Evolutionary conservation across 345 rosid species (phyloP), one percentile per base, ranked within the genome.

Genomic region (Erysimum cheiranthoides): DNA sequence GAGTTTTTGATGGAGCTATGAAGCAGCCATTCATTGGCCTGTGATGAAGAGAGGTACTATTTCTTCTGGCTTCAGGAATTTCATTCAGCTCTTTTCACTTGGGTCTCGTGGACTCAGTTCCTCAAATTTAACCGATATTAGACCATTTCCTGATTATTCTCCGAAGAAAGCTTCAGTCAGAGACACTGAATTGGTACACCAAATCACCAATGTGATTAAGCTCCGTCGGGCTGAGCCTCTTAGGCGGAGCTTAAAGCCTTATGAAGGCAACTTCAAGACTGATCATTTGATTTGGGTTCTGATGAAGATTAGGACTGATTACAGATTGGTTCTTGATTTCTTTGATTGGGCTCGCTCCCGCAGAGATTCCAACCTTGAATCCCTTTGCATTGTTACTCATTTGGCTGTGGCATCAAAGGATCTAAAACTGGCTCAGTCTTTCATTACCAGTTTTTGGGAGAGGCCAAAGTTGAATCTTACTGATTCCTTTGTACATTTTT

Each of bases 251-350:
- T 82, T 95, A 42, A 87, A 85, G 85, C 90, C 91, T 58, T 90
- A 82, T 59, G 92, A 92, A 73, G 76, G 91, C 71, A 89, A 83
- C 65, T 89, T 89, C 82, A 88, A 86, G 68, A 59, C 89, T 30
- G 91, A 95, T 74, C 93, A 95, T 57, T 76, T 95, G 49, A 86
- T 95, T 74, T 95, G 97, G 99, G 93, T 92, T 76, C 83, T 95
- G 54, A 84, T 89, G 96, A 87, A 86, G 79, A 90, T 95, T 65
- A 89, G 67, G 83, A 74, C 56, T 71, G 95, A 95, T 66, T 95
- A 88, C 79, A 70, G 66, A 51, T 71, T 89, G 77, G 93, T 86
- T 82, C 83, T 92, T 75, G 90, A 87, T 76, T 95, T 95, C 83
- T 90, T 92, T 72, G 82, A 87, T 12, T 95, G 99, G 97, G 93